Evolutionary conservation across 106 monocot genomes (phyloP).

Genomic region (Acanthochlamys bracteata): DNA sequence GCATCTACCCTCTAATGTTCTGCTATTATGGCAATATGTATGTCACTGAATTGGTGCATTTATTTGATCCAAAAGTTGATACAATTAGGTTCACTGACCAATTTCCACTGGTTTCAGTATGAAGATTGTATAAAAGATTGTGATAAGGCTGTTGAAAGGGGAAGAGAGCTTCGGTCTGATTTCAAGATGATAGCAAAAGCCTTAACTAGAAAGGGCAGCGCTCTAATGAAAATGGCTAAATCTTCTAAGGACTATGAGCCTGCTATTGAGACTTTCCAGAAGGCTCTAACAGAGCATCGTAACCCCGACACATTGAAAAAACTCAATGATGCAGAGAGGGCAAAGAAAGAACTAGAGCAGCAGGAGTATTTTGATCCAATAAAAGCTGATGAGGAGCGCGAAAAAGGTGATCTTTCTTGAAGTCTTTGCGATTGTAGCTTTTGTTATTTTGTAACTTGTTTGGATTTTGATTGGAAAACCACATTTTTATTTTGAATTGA

Average conservation of each 20-base stretch:
- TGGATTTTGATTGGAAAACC: too few species aligned
- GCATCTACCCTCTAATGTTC: not conserved
- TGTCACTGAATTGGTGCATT: not conserved
- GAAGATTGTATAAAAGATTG: conserved; percentile 92
- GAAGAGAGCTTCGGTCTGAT: conserved; percentile 84
- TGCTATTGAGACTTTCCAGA: conserved; percentile 92
- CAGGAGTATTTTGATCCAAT: conserved; percentile 89
- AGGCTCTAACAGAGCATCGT: conserved; percentile 85
- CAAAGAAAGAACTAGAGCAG: conserved; percentile 88
- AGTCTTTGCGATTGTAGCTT: too few species aligned
- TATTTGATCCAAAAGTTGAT: not conserved
- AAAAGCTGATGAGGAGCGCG: conserved; percentile 85
- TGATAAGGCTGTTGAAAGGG: conserved; percentile 91
- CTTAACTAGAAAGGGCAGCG: conserved; percentile 85
- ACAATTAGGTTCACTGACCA: not conserved
- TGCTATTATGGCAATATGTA: not conserved
- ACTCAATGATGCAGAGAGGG: conserved; percentile 80
- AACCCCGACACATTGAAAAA: conserved; percentile 90
- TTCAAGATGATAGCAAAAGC: conserved; percentile 92
- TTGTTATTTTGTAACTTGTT: too few species aligned
- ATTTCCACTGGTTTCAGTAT: conserved; percentile 33
- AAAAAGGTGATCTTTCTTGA: conserved; percentile 63
- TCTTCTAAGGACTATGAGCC: conserved; percentile 63
- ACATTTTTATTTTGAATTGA: too few species aligned
- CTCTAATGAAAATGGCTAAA: conserved; percentile 68